Base-by-base conservation (phyloP, 2,329 filamentous ascomycete species). In the Geosmithia flava region DNA sequence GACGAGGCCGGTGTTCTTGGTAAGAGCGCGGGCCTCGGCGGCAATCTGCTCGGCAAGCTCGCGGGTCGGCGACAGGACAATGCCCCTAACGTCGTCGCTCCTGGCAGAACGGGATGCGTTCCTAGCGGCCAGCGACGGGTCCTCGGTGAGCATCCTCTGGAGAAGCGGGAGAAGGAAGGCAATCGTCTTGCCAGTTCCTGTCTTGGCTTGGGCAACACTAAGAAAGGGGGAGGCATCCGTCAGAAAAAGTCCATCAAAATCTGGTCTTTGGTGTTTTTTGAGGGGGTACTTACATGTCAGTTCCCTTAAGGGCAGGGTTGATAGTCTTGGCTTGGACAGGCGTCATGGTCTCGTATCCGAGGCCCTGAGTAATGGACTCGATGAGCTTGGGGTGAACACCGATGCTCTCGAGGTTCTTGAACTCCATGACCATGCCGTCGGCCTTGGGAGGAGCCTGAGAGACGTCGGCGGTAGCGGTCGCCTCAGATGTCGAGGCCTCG, bases 161-260 rank as follows among this genome's bases (percentile, higher is more conserved):
- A 97, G 69, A 7, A 89, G 72, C 46, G 93, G 93, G 7, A 97
- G 68, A 20, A 98, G 74, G 71, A 97, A 98, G 37, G 87, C 93
- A 49, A 97, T 70, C 0, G 93, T 98, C 70, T 98, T 98, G 62
- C 93, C 93, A 3, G 93, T 97, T 62, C 93, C 93, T 8, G 93
- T 98, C 68, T 87, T 95, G 51, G 93, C 93, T 70, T 97, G 93
- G 44, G 91, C 93, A 55, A 97, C 75, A 56, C 85, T 87, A 58
- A 51, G 42, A 40, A 52, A 43, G 62, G 40, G 5, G 17, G 20
- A 19, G 17, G 15, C 11, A 19, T 20, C 30, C 20, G 42, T 42
- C n/a, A 44, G 13, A 20, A n/a, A n/a, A 7, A 43, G n/a, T 40
- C n/a, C n/a, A 8, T 40, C 8, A 8, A 27, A 8, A 27, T 5